phyloP scores from a whole-genome alignment of 202 grass and related monocot species.

The Saccharum hybrid region DNA sequence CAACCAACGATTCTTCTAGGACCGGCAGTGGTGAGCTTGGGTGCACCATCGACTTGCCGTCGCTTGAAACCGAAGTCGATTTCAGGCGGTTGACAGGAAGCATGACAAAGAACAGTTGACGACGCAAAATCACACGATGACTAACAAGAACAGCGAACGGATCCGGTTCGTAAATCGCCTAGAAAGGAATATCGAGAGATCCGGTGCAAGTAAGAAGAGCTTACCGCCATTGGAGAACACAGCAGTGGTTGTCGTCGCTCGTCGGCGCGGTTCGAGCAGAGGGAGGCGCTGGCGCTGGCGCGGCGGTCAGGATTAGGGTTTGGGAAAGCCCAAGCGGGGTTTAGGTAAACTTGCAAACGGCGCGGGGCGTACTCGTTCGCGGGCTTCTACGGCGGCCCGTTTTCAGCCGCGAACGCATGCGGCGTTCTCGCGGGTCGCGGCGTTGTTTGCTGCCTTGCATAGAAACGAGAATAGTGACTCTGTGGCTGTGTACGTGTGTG shows the following conservation, averaged over 20 bases:
- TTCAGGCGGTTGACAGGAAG: not conserved
- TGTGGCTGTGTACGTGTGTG: too few species aligned
- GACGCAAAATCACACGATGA: not conserved
- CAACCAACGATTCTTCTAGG: not conserved
- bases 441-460: too few species aligned
- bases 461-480: too few species aligned
- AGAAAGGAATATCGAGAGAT: not conserved
- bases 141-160: not conserved
- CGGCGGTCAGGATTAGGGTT: not conserved
- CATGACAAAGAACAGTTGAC: not conserved
- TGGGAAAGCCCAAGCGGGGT: not conserved
- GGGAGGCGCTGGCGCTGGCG: not conserved
- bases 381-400: too few species aligned
- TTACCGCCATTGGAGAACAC: slow-evolving; percentile 44
- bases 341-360: too few species aligned
- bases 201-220: not conserved
- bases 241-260: not conserved
- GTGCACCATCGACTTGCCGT: not conserved
- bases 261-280: too few species aligned
- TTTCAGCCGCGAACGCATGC: too few species aligned
- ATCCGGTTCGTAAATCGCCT: not conserved
- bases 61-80: not conserved
- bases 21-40: not conserved
- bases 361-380: not conserved
- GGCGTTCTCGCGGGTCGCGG: too few species aligned